Conservation (phyloP, 441 rosid genomes). For the Cnidoscolus chayamansa region DNA sequence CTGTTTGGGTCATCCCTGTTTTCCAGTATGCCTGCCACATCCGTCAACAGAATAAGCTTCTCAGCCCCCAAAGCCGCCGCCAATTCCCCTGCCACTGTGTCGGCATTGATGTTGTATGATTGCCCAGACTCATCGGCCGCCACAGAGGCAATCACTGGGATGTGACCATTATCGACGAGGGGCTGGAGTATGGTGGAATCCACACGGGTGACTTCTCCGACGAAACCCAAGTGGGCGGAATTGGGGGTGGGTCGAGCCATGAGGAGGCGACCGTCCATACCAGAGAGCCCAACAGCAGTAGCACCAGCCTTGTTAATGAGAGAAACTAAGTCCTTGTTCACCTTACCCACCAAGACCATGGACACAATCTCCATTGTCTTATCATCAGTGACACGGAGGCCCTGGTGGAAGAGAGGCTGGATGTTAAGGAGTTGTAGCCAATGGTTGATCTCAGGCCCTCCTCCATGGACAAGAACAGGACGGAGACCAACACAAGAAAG, state of each 20-base stretch:
- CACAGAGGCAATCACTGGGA: slow-evolving; percentile 88
- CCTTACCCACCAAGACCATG: slow-evolving; percentile 86
- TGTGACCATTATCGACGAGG: slow-evolving; percentile 53
- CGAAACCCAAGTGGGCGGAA: slow-evolving; percentile 69
- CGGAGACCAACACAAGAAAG: slow-evolving; percentile 86
- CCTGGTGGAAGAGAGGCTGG: slow-evolving; percentile 70
- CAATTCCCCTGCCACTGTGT: slow-evolving; percentile 89
- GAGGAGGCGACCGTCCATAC: slow-evolving; percentile 83
- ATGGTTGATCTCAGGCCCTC: slow-evolving; percentile 84
- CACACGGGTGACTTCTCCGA: slow-evolving; percentile 74
- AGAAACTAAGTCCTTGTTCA: slow-evolving; percentile 76
- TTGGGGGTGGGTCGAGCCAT: slow-evolving; percentile 71
- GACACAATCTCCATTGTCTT: slow-evolving; percentile 90
- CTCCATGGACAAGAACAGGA: slow-evolving; percentile 89
- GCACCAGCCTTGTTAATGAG: slow-evolving; percentile 80
- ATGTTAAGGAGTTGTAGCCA: slow-evolving; percentile 73
- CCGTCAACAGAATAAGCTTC: slow-evolving; percentile 78
- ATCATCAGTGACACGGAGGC: slow-evolving; percentile 86
- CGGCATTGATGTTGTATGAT: slow-evolving; percentile 82
- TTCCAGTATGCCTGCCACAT: slow-evolving; percentile 81
- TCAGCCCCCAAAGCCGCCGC: slow-evolving; percentile 94
- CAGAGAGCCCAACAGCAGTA: slow-evolving; percentile 80
- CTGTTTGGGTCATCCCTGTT: slow-evolving; percentile 57
- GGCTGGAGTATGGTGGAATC: slow-evolving; percentile 60
- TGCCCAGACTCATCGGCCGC: slow-evolving; percentile 75